Evolutionary conservation across 106 monocot species (phyloP), one percentile per base, ranked within the genome.

Genomic region (Dendrobium catenatum): DNA sequence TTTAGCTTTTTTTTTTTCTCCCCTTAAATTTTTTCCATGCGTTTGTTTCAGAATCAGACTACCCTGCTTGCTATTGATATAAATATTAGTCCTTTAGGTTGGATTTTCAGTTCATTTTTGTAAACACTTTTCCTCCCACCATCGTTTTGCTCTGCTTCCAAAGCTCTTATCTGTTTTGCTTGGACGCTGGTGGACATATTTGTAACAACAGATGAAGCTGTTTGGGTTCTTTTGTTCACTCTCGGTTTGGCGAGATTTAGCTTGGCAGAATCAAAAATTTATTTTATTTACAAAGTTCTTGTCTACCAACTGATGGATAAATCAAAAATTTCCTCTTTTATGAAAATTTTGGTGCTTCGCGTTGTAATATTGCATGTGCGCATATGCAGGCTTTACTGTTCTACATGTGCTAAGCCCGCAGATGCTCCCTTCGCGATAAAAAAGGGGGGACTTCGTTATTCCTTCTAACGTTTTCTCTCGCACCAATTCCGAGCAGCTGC

Each of bases 171-270:
- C 66, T 26, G 66, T 66, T 20, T 20, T 66, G 20, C n/a, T 66
- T 66, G n/a, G 24, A 22, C n/a, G 17, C n/a, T 72, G 72, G 37
- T 16, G 72, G 72, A 72, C 27, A 40, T 33, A 33, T 37, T 72
- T 72, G 72, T 72, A 40, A 72, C 37, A 72, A 16, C 33, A 40
- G 16, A 33, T 40, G 72, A 40, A 7, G 31, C 29, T 16, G 29
- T 40, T 72, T 37, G 72, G 37, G 72, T n/a, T 72, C 72, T 72
- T 72, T 72, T 72, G 10, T 74, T 44, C 42, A 74, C 10, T 74
- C 18, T 20, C 74, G 9, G 43, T 74, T 74, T 33, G 70, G 0
- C 70, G 33, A 37, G 29, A 70, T 70, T 70, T 37, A 37, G 70
- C 13, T 70, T 29, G 2, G 6, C 33, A 13, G 70, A 29, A 70